Evolutionary conservation across 2,329 filamentous ascomycete genomes (phyloP), one percentile per base, ranked within the genome.

Genomic region (Aspergillus sp.): DNA sequence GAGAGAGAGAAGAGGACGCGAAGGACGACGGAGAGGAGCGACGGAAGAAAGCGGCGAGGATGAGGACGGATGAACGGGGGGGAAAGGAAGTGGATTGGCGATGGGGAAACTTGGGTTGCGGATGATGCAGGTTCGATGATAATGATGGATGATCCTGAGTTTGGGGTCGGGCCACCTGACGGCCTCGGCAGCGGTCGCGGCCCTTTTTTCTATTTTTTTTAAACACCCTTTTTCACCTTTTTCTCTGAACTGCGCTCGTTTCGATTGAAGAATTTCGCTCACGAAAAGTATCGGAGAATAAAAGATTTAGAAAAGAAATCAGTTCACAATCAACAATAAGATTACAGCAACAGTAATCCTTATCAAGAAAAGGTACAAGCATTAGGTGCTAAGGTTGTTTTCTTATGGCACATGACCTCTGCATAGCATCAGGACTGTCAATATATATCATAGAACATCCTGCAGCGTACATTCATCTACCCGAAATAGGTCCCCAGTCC

Each of bases 131-230:
- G 25, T 29, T 55, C 14, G 17, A 34, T 19, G 31, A 34, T 32
- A 46, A 25, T 34, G 44, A 46, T 46, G 11, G 57, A 58, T 51
- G 51, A 57, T 55, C 46, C 53, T 58, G 55, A 55, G 53, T 57
- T 57, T 57, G 58, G 59, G 61, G 55, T 58, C 57, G 60, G 64
- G 58, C 65, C 65, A 67, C 63, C 62, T 66, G 63, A 66, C 56
- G 65, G 64, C 63, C 65, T 67, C 59, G 61, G 62, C 57, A 61
- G 53, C 47, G 48, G 50, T 55, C 53, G 40, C 40, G 53, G 57
- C 57, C 53, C 53, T 54, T 46, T 49, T 45, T n/a, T n/a, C n/a
- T n/a, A 43, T 47, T 45, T 41, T 32, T 49, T 44, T 54, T 32
- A 34, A 6, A 13, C 13, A 6, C 51, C 45, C 52, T 32, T 29